Evolutionary conservation across 2,329 filamentous ascomycete species (phyloP).

Genomic region (Thermoascus crustaceus): DNA sequence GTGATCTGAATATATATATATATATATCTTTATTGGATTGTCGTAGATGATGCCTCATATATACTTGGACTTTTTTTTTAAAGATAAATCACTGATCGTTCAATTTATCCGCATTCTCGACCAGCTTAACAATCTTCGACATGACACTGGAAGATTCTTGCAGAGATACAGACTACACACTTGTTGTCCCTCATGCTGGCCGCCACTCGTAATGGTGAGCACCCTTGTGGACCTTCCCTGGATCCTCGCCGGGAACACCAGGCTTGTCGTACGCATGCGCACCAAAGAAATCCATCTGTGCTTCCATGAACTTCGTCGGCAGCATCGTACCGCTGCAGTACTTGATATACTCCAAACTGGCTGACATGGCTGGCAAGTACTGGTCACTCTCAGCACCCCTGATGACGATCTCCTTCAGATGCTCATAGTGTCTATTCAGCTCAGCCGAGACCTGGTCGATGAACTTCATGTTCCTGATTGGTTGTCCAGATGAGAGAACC

Average conservation of each 20-base stretch:
- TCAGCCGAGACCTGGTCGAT: slow-evolving; percentile 45
- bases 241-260: slow-evolving; percentile 43
- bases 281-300: slow-evolving; percentile 64
- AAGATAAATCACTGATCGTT: too few relatives aligned
- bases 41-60: too few relatives aligned
- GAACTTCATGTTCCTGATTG: slow-evolving; percentile 29
- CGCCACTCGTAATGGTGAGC: slow-evolving; percentile 58
- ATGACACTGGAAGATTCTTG: too few relatives aligned
- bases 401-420: slow-evolving; percentile 50
- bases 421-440: slow-evolving; percentile 42
- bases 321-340: slow-evolving; percentile 52
- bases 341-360: slow-evolving; percentile 60
- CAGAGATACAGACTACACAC: too few relatives aligned
- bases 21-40: too few relatives aligned
- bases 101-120: too few relatives aligned
- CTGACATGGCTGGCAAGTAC: slow-evolving; percentile 52
- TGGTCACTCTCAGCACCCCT: slow-evolving; percentile 50
- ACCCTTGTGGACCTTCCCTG: slow-evolving; percentile 47
- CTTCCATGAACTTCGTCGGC: slow-evolving; percentile 62
- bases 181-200: slow-evolving; percentile 27
- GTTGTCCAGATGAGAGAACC: slow-evolving; percentile 16
- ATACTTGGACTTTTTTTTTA: too few relatives aligned
- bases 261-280: slow-evolving; percentile 55
- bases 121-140: too few relatives aligned
- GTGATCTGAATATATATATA: too few relatives aligned